Base-by-base conservation (phyloP, 345 rosid species). In the Salix brachista region DNA sequence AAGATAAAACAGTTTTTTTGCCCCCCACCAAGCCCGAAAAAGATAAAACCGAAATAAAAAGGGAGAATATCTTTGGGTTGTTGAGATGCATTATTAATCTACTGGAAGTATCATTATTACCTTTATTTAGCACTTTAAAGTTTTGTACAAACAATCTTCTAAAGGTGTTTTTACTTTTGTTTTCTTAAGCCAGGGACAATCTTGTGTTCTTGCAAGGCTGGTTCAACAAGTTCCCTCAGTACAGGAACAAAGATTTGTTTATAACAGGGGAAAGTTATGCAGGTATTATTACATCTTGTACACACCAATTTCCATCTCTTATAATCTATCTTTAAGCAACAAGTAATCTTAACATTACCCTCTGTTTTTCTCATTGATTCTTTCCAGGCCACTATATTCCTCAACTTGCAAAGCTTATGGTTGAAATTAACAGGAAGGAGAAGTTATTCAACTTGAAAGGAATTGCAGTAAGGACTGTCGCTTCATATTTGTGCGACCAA, bases 261-360 rank as follows among this genome's bases (percentile, higher is more conserved):
- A 85, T 93, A 67, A 84, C 96, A 42, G 99, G 99, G 72, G 98
- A 93, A 87, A 93, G 99, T 83, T 96, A 96, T 87, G 99, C 99
- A 65, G 98, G 98, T 92, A 88, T 46, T 42, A 42, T 19, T 4
- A 2, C n/a, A 42, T 25, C 54, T 71, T 56, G 36, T 72, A 42
- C 66, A 67, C 26, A 68, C 77, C 78, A 61, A 37, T 44, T 36
- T 5, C 61, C 21, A 25, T 39, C 8, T 69, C 54, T 70, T 19
- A 1, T 64, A 54, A 1, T 48, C 25, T 61, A 46, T 34, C 8
- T 32, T 32, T 48, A 17, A 44, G 19, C 28, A 54, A 37, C 14
- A 54, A 69, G 58, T 19, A 3, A 23, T 23, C 36, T 50, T 50
- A 54, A 25, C 11, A 16, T 56, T 6, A 23, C 14, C 28, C 26